Conservation (phyloP, 441 rosid genomes). For the Capsella rubella region DNA sequence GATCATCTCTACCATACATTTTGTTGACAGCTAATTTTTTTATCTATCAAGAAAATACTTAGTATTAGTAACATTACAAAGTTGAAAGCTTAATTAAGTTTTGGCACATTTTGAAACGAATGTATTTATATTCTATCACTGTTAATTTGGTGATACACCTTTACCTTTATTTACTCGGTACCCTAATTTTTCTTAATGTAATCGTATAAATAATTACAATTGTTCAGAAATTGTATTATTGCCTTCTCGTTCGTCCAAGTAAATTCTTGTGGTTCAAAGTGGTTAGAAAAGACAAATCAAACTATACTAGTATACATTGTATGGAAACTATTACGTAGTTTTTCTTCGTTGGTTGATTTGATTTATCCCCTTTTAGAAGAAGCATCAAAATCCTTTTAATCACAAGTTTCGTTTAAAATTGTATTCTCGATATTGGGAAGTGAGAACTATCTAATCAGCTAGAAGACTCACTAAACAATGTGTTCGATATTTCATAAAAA, state of each 20-base stretch:
- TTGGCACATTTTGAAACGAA: neutral
- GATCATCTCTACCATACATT: conserved; percentile 13
- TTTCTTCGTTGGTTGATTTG: conserved; percentile 26
- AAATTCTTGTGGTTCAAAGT: conserved; percentile 3
- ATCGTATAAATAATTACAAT: neutral
- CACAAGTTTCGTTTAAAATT: conserved; percentile 18
- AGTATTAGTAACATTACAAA: conserved; percentile 2
- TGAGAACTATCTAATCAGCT: conserved; percentile 27
- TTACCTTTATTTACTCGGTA: neutral
- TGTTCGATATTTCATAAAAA: conserved; percentile 12
- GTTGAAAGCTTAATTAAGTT: conserved; percentile 3
- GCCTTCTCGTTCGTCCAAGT: neutral
- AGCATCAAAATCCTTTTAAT: conserved; percentile 39
- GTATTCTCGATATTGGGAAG: conserved; percentile 2
- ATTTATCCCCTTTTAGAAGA: conserved; percentile 33
- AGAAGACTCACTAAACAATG: conserved; percentile 22
- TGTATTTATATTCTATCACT: neutral
- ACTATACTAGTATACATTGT: conserved; percentile 21
- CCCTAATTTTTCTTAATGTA: neutral
- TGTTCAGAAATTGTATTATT: neutral
- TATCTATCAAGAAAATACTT: neutral
- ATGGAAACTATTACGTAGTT: conserved; percentile 10
- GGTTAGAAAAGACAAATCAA: conserved; percentile 30
- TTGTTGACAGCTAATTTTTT: neutral
- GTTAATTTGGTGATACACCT: conserved; percentile 18